phyloP scores from a whole-genome alignment of 1,139 yeast genomes.

The Wickerhamomyces sp. region DNA sequence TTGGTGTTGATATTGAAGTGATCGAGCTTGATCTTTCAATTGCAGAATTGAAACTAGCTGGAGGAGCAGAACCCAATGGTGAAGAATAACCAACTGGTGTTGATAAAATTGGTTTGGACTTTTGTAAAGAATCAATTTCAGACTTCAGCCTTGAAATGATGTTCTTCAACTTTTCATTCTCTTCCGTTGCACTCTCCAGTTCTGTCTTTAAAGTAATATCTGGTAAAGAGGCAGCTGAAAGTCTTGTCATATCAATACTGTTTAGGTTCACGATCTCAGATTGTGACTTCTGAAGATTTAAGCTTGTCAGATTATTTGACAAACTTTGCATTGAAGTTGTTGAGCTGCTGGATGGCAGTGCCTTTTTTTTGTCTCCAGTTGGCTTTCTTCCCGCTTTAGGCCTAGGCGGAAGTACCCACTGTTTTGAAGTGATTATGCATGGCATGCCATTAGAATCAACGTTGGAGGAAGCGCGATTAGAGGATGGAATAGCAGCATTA shows the following conservation, averaged over 20 bases:
- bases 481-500: background rate
- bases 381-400: slow-evolving; percentile 58
- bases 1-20: slow-evolving; percentile 5
- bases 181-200: slow-evolving; percentile 34
- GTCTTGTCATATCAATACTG: background rate
- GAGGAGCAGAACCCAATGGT: background rate
- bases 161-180: slow-evolving; percentile 35
- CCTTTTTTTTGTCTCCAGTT: slow-evolving; percentile 24
- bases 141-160: slow-evolving; percentile 32
- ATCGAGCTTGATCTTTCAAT: background rate
- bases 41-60: background rate
- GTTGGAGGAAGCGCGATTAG: background rate
- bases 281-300: slow-evolving; percentile 13
- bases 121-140: slow-evolving; percentile 29
- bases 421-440: slow-evolving; percentile 45
- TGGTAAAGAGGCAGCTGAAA: background rate
- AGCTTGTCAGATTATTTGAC: slow-evolving; percentile 12
- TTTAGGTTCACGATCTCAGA: slow-evolving; percentile 7
- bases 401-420: slow-evolving; percentile 64
- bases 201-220: slow-evolving; percentile 27
- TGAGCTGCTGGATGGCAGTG: slow-evolving; percentile 3
- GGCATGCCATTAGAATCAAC: slow-evolving; percentile 6
- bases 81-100: background rate
- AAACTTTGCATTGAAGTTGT: slow-evolving; percentile 12
- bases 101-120: background rate